Conservation (phyloP, 1,139 yeast genomes). For the Sugiyamaella xylanicola region DNA sequence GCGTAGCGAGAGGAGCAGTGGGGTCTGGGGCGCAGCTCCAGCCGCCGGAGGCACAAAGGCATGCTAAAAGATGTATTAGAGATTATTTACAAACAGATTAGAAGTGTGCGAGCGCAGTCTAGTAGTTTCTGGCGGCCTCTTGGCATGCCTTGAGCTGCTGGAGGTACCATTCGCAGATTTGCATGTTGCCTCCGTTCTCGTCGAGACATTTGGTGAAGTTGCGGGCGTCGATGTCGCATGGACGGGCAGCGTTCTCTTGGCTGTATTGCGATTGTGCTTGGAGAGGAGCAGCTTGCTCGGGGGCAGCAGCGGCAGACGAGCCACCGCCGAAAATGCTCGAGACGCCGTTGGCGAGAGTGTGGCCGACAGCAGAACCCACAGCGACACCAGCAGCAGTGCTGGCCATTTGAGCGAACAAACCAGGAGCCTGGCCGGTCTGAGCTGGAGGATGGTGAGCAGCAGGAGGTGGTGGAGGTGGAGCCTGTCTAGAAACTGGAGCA, state of each 20-base stretch:
- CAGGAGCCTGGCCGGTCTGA: conserved; percentile 62
- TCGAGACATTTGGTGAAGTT: conserved; percentile 93
- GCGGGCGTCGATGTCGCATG: conserved; percentile 92
- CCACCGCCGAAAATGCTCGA: conserved; percentile 86
- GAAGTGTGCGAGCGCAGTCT: conserved; percentile 28
- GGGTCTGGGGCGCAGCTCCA: conserved; percentile 6
- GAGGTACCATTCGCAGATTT: conserved; percentile 92
- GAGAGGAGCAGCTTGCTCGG: conserved; percentile 33
- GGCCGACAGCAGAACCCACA: conserved; percentile 96
- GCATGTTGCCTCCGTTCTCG: conserved; percentile 93
- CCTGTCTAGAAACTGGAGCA: conserved; percentile 53
- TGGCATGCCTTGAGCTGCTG: conserved; percentile 98
- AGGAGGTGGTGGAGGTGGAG: conserved; percentile 49
- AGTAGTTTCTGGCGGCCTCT: conserved; percentile 85
- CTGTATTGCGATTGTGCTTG: conserved; percentile 30
- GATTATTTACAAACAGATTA: conserved; percentile 3
- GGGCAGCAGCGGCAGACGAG: conserved; percentile 54
- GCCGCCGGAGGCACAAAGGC: conserved; percentile 9
- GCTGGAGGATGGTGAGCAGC: conserved; percentile 41
- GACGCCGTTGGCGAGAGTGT: conserved; percentile 93
- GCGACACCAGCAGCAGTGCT: conserved; percentile 99
- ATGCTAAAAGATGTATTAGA: conserved; percentile 8
- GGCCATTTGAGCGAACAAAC: conserved; percentile 96
- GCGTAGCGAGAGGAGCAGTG: neutral
- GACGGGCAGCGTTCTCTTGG: conserved; percentile 49